phyloP scores from a whole-genome alignment of 441 rosid species.

The Jatropha multifida region DNA sequence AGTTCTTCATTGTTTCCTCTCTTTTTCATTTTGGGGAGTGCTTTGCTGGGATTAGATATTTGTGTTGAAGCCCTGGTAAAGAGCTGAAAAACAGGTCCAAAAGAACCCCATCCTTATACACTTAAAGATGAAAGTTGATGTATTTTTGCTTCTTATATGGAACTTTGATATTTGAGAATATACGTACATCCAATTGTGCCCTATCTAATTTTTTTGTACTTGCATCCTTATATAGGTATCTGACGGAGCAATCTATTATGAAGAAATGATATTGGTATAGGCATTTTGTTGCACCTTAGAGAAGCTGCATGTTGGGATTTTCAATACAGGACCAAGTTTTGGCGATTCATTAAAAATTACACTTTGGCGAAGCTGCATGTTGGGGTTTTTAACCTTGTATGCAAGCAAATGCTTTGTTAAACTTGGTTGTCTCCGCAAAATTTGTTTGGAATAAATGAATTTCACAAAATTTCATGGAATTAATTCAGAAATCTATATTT shows the following conservation, averaged over 20 bases:
- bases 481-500: no score
- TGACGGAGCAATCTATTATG: slow-evolving; percentile 38
- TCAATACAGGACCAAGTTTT: background rate
- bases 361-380: no score
- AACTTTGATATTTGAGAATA: background rate
- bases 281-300: background rate
- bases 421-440: no score
- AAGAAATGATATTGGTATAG: slow-evolving; percentile 27
- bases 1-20: background rate
- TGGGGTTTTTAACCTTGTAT: background rate
- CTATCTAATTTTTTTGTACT: background rate
- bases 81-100: background rate
- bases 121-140: background rate
- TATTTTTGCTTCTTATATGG: background rate
- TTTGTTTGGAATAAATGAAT: no score
- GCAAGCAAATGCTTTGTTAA: background rate
- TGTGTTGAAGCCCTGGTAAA: background rate
- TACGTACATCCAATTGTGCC: background rate
- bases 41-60: background rate
- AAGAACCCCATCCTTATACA: background rate
- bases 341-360: background rate
- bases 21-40: background rate
- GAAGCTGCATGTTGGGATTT: background rate
- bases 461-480: no score
- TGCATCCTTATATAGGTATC: slow-evolving; percentile 37